phyloP scores from a whole-genome alignment of 495 filamentous ascomycete species.

The Gamarada debralockiae region DNA sequence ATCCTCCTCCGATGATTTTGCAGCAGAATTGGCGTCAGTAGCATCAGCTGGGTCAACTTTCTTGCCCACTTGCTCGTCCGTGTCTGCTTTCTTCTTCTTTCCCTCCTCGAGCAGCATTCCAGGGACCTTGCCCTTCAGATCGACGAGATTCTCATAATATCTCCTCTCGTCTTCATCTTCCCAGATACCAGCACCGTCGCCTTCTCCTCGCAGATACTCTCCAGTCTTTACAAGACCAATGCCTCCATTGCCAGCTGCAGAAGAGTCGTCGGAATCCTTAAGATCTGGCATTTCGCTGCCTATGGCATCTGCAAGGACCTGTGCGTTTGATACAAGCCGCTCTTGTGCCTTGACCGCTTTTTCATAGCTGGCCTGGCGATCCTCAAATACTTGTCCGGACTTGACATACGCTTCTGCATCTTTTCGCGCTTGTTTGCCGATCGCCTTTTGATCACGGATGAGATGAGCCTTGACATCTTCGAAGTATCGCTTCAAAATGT shows the following conservation, averaged over 20 bases:
- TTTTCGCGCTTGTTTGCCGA: conserved; percentile 77
- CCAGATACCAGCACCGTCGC: conserved; percentile 96
- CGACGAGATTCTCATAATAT: conserved; percentile 95
- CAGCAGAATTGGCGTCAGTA: conserved; percentile 21
- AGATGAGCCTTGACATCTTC: conserved; percentile 91
- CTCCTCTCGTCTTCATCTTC: conserved; percentile 97
- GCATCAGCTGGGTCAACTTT: conserved; percentile 42
- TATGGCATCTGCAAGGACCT: conserved; percentile 82
- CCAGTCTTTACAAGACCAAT: conserved; percentile 94
- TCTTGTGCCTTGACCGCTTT: conserved; percentile 89
- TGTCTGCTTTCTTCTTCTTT: conserved; percentile 85
- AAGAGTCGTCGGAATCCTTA: conserved; percentile 67
- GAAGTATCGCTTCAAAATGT: conserved; percentile 84
- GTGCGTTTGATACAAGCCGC: conserved; percentile 84
- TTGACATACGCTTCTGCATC: conserved; percentile 99
- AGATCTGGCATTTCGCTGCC: conserved; percentile 94
- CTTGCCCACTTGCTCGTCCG: conserved; percentile 64
- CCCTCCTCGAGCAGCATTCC: conserved; percentile 88
- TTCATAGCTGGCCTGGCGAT: conserved; percentile 93
- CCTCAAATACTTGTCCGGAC: conserved; percentile 97
- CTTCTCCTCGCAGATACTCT: conserved; percentile 86
- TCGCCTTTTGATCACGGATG: conserved; percentile 81
- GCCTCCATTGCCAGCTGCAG: conserved; percentile 60
- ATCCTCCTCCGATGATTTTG: conserved; percentile 57
- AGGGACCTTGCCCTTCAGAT: conserved; percentile 93